These are phyloP conservation scores for Myxozyma udenii DNA, from an alignment of 805 yeast genomes.

Conservation along the genomic window DNA sequence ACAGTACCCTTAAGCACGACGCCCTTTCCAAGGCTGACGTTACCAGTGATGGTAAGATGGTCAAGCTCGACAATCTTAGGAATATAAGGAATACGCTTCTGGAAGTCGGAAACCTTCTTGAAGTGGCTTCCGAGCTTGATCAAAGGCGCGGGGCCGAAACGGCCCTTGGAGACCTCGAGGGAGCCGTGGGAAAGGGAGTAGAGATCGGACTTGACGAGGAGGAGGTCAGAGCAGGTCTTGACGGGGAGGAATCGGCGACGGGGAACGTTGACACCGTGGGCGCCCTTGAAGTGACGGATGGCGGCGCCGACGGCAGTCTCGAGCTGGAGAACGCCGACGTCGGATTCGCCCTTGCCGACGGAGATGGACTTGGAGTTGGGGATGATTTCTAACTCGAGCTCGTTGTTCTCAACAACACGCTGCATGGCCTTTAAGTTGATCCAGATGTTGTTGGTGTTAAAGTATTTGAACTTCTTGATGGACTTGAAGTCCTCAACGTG, in stretches of 20 bases:
- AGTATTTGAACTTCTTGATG: conserved; percentile 95
- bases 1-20: conserved; percentile 95
- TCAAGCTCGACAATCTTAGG: conserved; percentile 95
- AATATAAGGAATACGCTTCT: conserved; percentile 85
- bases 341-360: conserved; percentile 38
- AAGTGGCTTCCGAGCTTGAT: conserved; percentile 95
- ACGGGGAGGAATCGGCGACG: conserved; percentile 97
- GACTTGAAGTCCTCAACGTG: conserved; percentile 97
- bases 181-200: conserved; percentile 91
- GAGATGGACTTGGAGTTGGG: conserved; percentile 87
- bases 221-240: conserved; percentile 91
- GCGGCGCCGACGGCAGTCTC: conserved; percentile 99
- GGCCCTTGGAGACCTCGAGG: conserved; percentile 71
- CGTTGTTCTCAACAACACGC: conserved; percentile 79
- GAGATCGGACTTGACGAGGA: conserved; percentile 91
- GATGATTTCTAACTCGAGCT: conserved; percentile 86
- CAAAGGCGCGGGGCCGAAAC: conserved; percentile 89
- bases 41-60: conserved; percentile 96
- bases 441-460: conserved; percentile 98
- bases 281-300: conserved; percentile 88
- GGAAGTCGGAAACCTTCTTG: conserved; percentile 92
- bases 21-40: conserved; percentile 83
- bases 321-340: conserved; percentile 78
- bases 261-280: conserved; percentile 98
- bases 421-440: conserved; percentile 91